Conservation (phyloP, 371 early-diverging fungal species). For the Rhizopus microsporus region DNA sequence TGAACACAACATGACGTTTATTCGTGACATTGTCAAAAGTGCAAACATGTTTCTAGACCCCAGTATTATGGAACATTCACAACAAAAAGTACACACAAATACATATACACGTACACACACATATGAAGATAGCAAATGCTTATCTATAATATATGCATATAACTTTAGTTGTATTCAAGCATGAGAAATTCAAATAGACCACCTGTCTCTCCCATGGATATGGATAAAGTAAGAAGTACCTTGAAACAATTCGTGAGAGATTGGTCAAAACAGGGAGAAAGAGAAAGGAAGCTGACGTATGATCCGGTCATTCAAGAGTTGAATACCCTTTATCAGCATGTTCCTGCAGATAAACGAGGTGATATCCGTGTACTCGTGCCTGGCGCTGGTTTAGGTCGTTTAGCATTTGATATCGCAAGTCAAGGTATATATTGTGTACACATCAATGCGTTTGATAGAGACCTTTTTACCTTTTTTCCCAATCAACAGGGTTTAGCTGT, state of each 20-base stretch:
- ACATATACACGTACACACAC: neutral
- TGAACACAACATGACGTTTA: slow-evolving; percentile 47
- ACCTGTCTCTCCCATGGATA: slow-evolving; percentile 68
- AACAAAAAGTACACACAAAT: neutral
- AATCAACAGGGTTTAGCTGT: slow-evolving; percentile 75
- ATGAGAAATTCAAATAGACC: slow-evolving; percentile 27
- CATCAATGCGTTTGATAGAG: neutral
- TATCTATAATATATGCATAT: slow-evolving; percentile 1
- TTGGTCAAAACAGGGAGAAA: slow-evolving; percentile 80
- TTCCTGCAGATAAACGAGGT: slow-evolving; percentile 55
- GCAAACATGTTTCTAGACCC: slow-evolving; percentile 42
- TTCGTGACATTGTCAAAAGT: slow-evolving; percentile 48
- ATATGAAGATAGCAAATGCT: slow-evolving; percentile 3
- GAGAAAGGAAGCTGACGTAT: slow-evolving; percentile 81
- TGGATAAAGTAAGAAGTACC: slow-evolving; percentile 88
- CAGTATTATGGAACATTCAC: slow-evolving; percentile 25
- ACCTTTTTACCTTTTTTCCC: neutral
- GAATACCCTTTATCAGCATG: slow-evolving; percentile 49
- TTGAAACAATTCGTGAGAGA: slow-evolving; percentile 92
- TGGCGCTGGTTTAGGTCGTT: slow-evolving; percentile 89
- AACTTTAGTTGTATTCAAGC: slow-evolving; percentile 1
- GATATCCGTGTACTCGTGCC: slow-evolving; percentile 75
- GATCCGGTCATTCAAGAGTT: slow-evolving; percentile 78
- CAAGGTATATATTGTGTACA: slow-evolving; percentile 37
- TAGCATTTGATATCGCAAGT: slow-evolving; percentile 84